A percentile compares a stretch with the other conserved stretches of the same genome.
Evolutionary conservation across 129 eudicot species (phyloP).

Genomic region (Calendula officinalis): DNA sequence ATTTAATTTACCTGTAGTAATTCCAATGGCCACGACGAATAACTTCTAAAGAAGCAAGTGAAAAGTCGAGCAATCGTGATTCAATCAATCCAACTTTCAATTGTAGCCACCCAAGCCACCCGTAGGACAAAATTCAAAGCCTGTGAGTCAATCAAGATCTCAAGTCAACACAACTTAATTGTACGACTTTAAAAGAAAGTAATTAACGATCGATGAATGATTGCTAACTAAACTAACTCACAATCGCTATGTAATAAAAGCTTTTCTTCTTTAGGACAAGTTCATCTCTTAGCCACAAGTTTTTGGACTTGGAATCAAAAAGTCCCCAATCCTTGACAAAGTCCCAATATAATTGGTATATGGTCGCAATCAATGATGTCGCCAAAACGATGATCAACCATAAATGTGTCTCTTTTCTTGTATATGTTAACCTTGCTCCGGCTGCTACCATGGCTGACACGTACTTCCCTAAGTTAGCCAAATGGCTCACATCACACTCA

Average conservation of each 20-base stretch:
- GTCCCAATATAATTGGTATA: slow-evolving; percentile 96
- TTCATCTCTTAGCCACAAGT: slow-evolving; percentile 87
- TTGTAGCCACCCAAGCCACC: slow-evolving; percentile 84
- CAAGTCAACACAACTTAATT: slow-evolving; percentile 4
- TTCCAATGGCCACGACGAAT: slow-evolving; percentile 99
- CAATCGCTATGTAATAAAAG: slow-evolving; percentile 81
- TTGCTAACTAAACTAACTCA: slow-evolving; percentile 32
- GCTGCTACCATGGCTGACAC: slow-evolving; percentile 99
- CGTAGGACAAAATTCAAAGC: slow-evolving; percentile 70
- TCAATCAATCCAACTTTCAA: slow-evolving; percentile 67
- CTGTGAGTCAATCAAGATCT: slow-evolving; percentile 27
- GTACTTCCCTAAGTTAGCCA: slow-evolving; percentile 89
- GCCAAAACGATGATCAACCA: slow-evolving; percentile 67
- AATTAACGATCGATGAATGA: too few species aligned
- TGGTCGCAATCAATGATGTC: slow-evolving; percentile 80
- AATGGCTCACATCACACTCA: slow-evolving; percentile 61
- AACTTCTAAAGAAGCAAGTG: slow-evolving; percentile 87
- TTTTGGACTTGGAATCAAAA: slow-evolving; percentile 58
- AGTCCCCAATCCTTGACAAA: slow-evolving; percentile 97
- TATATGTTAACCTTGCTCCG: slow-evolving; percentile 81
- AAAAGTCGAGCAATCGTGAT: slow-evolving; percentile 69
- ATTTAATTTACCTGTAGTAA: slow-evolving; percentile 61
- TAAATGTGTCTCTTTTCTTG: slow-evolving; percentile 48
- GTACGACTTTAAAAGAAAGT: too few species aligned
- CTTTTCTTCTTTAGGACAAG: slow-evolving; percentile 69